A percentile compares a stretch with the other conserved stretches of the same genome.
phyloP scores from a whole-genome alignment of 306 rosid genomes.

The Vachellia collinsii region DNA sequence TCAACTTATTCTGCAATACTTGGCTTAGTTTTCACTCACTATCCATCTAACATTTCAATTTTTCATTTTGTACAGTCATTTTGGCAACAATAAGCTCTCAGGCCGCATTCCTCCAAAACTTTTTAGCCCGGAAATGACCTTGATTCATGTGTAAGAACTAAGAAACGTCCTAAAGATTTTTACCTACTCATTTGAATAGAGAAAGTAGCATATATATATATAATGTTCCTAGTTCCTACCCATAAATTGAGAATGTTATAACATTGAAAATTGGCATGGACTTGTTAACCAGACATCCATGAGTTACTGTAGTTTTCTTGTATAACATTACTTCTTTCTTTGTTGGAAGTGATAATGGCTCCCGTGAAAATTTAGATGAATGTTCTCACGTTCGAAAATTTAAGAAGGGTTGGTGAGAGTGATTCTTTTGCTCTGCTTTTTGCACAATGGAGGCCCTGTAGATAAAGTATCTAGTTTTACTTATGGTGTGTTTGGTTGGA shows the following conservation, averaged over 20 bases:
- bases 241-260: background rate
- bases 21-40: slow-evolving; percentile 3
- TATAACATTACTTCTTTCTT: background rate
- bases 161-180: slow-evolving; percentile 29
- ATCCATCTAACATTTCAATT: slow-evolving; percentile 27
- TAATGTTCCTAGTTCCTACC: background rate
- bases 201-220: background rate
- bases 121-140: slow-evolving; percentile 56
- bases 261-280: background rate
- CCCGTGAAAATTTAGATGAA: too few species aligned
- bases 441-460: too few species aligned
- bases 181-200: slow-evolving; percentile 9
- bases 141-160: slow-evolving; percentile 72
- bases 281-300: background rate
- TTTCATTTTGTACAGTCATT: slow-evolving; percentile 58
- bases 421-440: too few species aligned
- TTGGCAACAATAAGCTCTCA: slow-evolving; percentile 58
- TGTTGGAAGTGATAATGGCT: background rate
- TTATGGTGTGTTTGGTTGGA: too few species aligned
- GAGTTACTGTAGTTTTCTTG: background rate
- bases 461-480: too few species aligned
- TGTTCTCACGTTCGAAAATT: too few species aligned
- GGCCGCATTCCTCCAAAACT: slow-evolving; percentile 59
- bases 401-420: too few species aligned
- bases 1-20: slow-evolving; percentile 24